Evolutionary conservation across 2,329 filamentous ascomycete species (phyloP), one percentile per base, ranked within the genome.

Genomic region (Botrytis paeoniae): DNA sequence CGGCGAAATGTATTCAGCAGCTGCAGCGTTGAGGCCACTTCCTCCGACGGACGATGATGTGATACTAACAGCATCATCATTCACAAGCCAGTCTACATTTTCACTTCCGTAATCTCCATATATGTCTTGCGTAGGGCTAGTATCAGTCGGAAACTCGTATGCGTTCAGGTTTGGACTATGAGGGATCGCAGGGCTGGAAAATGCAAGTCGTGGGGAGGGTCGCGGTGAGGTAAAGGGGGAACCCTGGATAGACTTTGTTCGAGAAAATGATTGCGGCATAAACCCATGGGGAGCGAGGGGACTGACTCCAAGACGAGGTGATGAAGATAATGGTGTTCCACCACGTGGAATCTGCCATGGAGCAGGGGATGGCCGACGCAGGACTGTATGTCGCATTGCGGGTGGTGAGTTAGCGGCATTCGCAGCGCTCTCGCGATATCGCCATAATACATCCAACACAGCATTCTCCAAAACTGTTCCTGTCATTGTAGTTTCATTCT

Each of bases 81-180:
- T 91, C 70, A 98, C 93, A 63, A 98, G 87, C 96, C 95, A 98
- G 82, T 98, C 95, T 70, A 99, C 94, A 78, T 96, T 97, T 81
- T 98, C 95, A 75, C 92, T 93, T 77, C 95, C 95, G 80, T 94
- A 92, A 79, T 98, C 94, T 73, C 94, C 94, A 80, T 97, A 95
- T 74, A 93, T 93, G 80, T 98, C 95, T 62, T 91, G 91, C 29
- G 92, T 90, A 10, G 93, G 92, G 66, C 90, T 93, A 32, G 91
- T 88, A 79, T 97, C 94, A 80, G 90, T 95, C 66, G 89, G 88
- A 83, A 98, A 98, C 82, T 97, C 94, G 83, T 98, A 99, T 71
- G 95, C 94, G 83, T 97, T 98, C 76, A 98, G 84, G 80, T 89
- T 97, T 57, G 96, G 96, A 78, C 95, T 98, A 82, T 98, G 94